These are phyloP conservation scores for Lipomyces yamanashiensis DNA, from an alignment of 805 yeast genomes.

Conservation along the genomic window DNA sequence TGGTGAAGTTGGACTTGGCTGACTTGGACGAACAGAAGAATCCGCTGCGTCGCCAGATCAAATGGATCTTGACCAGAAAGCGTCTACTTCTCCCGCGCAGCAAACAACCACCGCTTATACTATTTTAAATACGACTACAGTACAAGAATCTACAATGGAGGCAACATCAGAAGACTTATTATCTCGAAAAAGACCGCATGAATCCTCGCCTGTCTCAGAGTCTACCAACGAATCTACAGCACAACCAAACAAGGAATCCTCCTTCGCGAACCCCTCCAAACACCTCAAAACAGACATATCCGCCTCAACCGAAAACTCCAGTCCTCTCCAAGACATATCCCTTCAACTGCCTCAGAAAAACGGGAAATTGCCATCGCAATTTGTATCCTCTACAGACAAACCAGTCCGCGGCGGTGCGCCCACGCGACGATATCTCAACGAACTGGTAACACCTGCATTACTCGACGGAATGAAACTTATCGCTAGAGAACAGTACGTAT, in stretches of 20 bases:
- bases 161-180: neutral
- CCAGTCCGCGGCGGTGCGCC: slow-evolving; percentile 64
- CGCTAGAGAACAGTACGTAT: slow-evolving; percentile 49
- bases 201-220: neutral
- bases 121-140: neutral
- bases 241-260: neutral
- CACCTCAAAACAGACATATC: neutral
- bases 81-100: neutral
- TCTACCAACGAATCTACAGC: neutral
- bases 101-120: neutral
- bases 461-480: slow-evolving; percentile 66
- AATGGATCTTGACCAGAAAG: slow-evolving; percentile 1
- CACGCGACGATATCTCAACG: slow-evolving; percentile 68
- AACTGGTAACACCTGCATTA: slow-evolving; percentile 64
- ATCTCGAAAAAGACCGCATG: slow-evolving; percentile 1
- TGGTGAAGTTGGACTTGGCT: neutral
- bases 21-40: no score
- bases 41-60: neutral
- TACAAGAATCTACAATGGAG: neutral
- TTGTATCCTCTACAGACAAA: neutral
- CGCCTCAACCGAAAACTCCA: neutral
- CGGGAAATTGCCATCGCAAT: neutral
- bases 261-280: neutral
- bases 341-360: neutral
- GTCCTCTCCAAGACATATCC: neutral